Conservation (phyloP, 108 stramenopile species). For the Stephanodiscus triporus region DNA sequence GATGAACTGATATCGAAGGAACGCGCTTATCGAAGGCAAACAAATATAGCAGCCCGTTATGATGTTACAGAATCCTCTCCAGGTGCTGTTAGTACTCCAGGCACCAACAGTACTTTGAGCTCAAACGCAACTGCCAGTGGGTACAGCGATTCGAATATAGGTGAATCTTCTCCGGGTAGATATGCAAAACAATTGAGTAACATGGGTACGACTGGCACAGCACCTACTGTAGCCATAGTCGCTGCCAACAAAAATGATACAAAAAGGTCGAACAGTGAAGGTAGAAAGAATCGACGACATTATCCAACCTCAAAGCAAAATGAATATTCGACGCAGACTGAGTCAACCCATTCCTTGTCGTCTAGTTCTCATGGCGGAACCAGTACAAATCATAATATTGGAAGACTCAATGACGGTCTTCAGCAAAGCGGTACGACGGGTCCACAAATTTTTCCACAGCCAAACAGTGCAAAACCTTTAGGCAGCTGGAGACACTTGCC, state of each 20-base stretch:
- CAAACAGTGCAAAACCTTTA: neutral
- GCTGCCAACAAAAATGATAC: neutral
- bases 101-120: neutral
- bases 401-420: neutral
- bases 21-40: neutral
- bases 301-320: constrained; percentile 1
- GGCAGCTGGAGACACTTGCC: neutral
- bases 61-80: neutral
- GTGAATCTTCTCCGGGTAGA: neutral
- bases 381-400: neutral
- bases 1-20: constrained; percentile 14
- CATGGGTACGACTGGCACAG: neutral
- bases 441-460: too few species aligned
- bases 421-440: too few species aligned
- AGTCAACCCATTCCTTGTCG: neutral
- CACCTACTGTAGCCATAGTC: neutral
- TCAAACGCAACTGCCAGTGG: neutral
- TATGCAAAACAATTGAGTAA: neutral
- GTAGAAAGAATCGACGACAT: neutral
- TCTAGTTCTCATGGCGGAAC: constrained; percentile 1
- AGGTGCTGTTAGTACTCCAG: neutral
- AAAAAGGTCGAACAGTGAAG: neutral
- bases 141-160: neutral
- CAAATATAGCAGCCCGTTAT: neutral
- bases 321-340: constrained; percentile 2